phyloP scores from a whole-genome alignment of 164 flowering plant genomes.

The Stephania yunnanensis region DNA sequence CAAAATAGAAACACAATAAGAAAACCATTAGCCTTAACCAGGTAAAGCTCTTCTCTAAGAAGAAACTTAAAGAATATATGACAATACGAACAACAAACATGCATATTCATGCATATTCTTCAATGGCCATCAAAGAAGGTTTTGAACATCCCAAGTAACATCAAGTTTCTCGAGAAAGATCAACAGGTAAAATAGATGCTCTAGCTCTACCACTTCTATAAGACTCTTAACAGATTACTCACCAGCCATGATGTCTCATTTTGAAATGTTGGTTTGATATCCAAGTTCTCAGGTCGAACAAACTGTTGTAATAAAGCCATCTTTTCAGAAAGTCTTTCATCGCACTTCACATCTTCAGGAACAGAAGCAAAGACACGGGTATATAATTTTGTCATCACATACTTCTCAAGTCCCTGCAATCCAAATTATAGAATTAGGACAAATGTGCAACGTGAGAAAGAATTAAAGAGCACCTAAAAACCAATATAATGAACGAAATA shows the following conservation, averaged over 20 bases:
- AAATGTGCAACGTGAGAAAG: neutral
- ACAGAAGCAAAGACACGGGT: conserved; percentile 87
- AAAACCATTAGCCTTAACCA: too few relatives aligned
- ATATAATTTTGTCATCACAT: conserved; percentile 91
- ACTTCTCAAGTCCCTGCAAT: conserved; percentile 92
- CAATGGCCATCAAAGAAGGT: neutral
- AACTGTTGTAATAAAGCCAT: conserved; percentile 85
- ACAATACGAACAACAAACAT: too few relatives aligned
- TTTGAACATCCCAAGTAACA: too few relatives aligned
- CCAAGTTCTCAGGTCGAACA: conserved; percentile 83
- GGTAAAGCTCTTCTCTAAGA: too few relatives aligned
- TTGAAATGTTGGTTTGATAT: conserved; percentile 70
- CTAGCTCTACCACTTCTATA: too few relatives aligned
- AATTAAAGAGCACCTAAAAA: neutral
- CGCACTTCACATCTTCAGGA: conserved; percentile 74
- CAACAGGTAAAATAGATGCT: too few relatives aligned
- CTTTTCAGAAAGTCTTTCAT: conserved; percentile 73
- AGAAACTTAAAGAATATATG: too few relatives aligned
- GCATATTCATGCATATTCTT: too few relatives aligned
- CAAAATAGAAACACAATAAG: too few relatives aligned
- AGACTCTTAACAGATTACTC: conserved; percentile 19
- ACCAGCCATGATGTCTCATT: conserved; percentile 97
- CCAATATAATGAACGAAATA: neutral
- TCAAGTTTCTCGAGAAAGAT: too few relatives aligned
- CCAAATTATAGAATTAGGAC: neutral